phyloP scores from a whole-genome alignment of 2,329 filamentous ascomycete genomes.

The Magnaporthiopsis incrustans region DNA sequence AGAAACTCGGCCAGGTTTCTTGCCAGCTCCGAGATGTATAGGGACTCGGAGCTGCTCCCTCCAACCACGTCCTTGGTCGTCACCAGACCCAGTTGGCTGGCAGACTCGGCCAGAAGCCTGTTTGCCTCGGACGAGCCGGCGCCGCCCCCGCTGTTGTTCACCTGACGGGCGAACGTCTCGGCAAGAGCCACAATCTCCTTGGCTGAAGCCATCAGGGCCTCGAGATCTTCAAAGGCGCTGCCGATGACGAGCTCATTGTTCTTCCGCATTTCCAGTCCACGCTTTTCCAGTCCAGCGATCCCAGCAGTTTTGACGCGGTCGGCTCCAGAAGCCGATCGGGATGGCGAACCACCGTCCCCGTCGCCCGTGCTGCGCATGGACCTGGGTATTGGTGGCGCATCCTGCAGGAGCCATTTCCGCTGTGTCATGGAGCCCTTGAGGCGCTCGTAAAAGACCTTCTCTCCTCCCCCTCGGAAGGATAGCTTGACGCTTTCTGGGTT shows the following conservation, averaged over 20 bases:
- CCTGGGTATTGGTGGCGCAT: slow-evolving; percentile 78
- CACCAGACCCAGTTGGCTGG: slow-evolving; percentile 76
- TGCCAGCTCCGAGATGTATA: slow-evolving; percentile 83
- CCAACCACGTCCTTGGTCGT: slow-evolving; percentile 92
- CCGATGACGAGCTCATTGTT: slow-evolving; percentile 93
- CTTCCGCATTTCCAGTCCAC: slow-evolving; percentile 74
- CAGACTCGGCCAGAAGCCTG: slow-evolving; percentile 71
- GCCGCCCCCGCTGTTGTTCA: slow-evolving; percentile 48
- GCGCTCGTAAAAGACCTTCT: slow-evolving; percentile 82
- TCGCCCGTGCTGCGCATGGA: slow-evolving; percentile 33
- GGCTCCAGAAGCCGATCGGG: not conserved
- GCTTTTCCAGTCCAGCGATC: slow-evolving; percentile 85
- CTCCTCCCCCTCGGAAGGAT: slow-evolving; percentile 83
- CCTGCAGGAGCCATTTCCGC: slow-evolving; percentile 88
- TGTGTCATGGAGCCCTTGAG: slow-evolving; percentile 84
- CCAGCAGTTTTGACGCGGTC: slow-evolving; percentile 59
- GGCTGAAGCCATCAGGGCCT: slow-evolving; percentile 93
- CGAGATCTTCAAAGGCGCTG: slow-evolving; percentile 89
- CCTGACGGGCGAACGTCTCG: slow-evolving; percentile 72
- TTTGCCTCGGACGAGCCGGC: slow-evolving; percentile 60
- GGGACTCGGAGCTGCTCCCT: slow-evolving; percentile 58
- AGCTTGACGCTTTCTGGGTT: slow-evolving; percentile 74
- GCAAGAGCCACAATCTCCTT: slow-evolving; percentile 93
- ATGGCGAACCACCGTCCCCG: slow-evolving; percentile 18
- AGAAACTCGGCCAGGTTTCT: slow-evolving; percentile 83